Conservation (phyloP, 1,284 basidiomycete genomes). For the Cystobasidiaceae sp. region DNA sequence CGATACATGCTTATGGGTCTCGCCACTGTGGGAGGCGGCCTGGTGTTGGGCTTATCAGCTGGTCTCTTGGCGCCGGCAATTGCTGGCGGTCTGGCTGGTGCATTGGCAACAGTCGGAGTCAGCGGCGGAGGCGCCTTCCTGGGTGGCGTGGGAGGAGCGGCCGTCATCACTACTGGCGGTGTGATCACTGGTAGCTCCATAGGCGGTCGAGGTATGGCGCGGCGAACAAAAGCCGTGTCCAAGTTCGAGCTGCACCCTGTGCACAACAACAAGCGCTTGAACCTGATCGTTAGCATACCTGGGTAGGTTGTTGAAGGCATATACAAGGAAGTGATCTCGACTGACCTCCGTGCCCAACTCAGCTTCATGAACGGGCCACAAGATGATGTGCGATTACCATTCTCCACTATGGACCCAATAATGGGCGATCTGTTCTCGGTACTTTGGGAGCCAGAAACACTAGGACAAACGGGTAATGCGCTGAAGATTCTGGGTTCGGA, state of each 20-base stretch:
- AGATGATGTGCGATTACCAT: conserved; percentile 86
- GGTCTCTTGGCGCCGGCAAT: conserved; percentile 88
- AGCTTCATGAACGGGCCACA: conserved; percentile 85
- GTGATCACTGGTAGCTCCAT: conserved; percentile 83
- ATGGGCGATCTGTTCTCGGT: conserved; percentile 91
- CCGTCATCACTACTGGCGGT: conserved; percentile 90
- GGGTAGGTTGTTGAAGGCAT: conserved; percentile 61
- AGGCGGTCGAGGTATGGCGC: conserved; percentile 79
- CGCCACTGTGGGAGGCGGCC: conserved; percentile 60
- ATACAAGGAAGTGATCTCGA: no score
- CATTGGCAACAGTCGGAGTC: conserved; percentile 79
- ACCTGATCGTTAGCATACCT: conserved; percentile 82
- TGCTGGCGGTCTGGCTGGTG: conserved; percentile 81
- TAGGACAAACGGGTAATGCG: conserved; percentile 83
- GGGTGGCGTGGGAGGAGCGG: conserved; percentile 80
- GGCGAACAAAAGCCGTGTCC: conserved; percentile 74
- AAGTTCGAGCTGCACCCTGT: conserved; percentile 86
- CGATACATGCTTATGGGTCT: conserved; percentile 71
- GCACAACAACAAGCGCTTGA: conserved; percentile 92
- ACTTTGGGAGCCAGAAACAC: conserved; percentile 96
- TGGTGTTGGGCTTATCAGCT: conserved; percentile 67
- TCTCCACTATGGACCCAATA: conserved; percentile 84
- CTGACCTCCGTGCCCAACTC: neutral
- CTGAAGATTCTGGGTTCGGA: conserved; percentile 81
- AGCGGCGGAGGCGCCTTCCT: conserved; percentile 80